Evolutionary conservation across 345 rosid species (phyloP).

Genomic region (Lumnitzera littorea): DNA sequence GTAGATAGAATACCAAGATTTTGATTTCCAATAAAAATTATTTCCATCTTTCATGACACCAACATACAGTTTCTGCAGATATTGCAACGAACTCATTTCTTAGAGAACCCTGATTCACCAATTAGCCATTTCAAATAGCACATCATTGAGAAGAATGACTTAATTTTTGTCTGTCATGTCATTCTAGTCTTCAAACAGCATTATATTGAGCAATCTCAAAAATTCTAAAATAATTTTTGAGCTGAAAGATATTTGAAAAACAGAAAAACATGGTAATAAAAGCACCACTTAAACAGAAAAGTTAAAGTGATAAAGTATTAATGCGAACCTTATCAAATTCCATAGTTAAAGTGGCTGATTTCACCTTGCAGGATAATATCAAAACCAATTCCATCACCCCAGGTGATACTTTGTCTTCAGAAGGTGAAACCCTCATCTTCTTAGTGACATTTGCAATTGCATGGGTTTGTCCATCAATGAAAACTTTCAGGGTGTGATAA

Average conservation of each 20-base stretch:
- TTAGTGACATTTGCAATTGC: slow-evolving; percentile 41
- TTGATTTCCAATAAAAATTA: too few species aligned
- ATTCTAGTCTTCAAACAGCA: too few species aligned
- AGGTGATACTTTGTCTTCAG: slow-evolving; percentile 84
- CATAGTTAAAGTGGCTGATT: slow-evolving; percentile 67
- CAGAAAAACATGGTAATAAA: neutral
- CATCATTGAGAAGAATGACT: too few species aligned
- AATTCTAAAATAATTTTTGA: too few species aligned
- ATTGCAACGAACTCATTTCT: neutral
- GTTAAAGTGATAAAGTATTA: too few species aligned
- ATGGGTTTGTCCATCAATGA: slow-evolving; percentile 59
- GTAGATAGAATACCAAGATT: too few species aligned
- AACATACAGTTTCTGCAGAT: slow-evolving; percentile 1
- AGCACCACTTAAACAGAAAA: neutral
- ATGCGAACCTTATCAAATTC: slow-evolving; percentile 85
- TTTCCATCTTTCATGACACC: too few species aligned
- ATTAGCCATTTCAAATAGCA: too few species aligned
- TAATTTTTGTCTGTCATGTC: too few species aligned
- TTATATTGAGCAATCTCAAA: too few species aligned
- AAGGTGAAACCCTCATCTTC: slow-evolving; percentile 72
- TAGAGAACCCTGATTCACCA: too few species aligned
- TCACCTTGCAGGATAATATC: slow-evolving; percentile 65
- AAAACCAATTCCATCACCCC: slow-evolving; percentile 85
- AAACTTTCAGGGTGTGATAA: slow-evolving; percentile 61
- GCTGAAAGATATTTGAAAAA: too few species aligned